phyloP scores from a whole-genome alignment of 176 grass and related monocot species.

The Phyllostachys edulis region DNA sequence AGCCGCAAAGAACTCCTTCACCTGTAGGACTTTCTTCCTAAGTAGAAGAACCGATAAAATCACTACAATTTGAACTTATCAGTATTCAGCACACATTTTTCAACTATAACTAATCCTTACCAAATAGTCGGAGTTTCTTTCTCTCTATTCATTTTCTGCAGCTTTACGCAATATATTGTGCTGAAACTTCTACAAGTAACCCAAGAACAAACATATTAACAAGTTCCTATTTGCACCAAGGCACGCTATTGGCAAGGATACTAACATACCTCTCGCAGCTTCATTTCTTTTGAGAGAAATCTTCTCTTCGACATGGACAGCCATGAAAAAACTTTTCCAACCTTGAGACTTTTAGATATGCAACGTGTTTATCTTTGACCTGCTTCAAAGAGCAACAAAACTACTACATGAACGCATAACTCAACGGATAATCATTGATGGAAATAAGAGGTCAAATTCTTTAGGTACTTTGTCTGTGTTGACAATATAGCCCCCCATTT shows the following conservation, averaged over 20 bases:
- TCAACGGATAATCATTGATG: neutral
- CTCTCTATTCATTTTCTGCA: neutral
- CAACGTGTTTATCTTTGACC: conserved; percentile 41
- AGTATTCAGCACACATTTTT: neutral
- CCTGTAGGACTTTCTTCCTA: conserved; percentile 37
- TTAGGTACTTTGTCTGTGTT: conserved; percentile 44
- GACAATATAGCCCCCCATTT: conserved; percentile 66
- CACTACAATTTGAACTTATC: neutral
- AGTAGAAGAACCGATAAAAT: neutral
- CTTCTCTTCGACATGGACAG: conserved; percentile 51
- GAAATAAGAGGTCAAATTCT: neutral
- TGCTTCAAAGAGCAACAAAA: conserved; percentile 22
- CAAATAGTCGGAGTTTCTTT: neutral
- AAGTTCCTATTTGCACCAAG: neutral
- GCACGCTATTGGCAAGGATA: neutral
- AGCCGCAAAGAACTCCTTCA: conserved; percentile 61
- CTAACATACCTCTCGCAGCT: conserved; percentile 28
- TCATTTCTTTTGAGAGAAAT: conserved; percentile 45
- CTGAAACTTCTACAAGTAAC: conserved; percentile 9
- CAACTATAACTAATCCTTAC: neutral
- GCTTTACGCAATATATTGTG: neutral
- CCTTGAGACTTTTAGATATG: conserved; percentile 39
- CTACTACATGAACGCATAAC: neutral
- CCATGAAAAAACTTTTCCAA: conserved; percentile 48
- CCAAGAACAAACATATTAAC: neutral